These are phyloP conservation scores for Bathelium albidoporum DNA, from an alignment of 495 filamentous ascomycete species.

Conservation along the genomic window DNA sequence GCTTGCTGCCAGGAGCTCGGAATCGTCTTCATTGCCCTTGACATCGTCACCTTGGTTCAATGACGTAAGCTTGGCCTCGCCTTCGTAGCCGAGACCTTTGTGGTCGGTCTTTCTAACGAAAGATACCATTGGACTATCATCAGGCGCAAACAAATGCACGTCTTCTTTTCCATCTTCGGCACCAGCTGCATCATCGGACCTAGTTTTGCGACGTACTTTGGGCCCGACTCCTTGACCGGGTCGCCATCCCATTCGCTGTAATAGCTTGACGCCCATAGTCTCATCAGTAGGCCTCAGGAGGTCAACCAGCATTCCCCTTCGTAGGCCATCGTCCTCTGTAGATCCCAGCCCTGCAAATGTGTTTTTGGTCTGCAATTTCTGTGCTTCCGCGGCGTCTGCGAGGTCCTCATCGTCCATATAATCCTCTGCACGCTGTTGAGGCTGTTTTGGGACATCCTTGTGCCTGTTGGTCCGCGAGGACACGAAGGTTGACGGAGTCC, in stretches of 20 bases:
- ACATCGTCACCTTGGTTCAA: constrained; percentile 11
- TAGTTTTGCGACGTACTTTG: constrained; percentile 67
- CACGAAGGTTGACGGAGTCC: constrained; percentile 83
- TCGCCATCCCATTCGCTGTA: constrained; percentile 94
- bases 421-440: constrained; percentile 59
- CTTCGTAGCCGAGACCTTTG: constrained; percentile 73
- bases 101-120: constrained; percentile 67
- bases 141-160: constrained; percentile 74
- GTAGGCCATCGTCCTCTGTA: constrained; percentile 45
- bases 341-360: constrained; percentile 70
- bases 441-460: constrained; percentile 47
- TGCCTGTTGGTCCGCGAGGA: constrained; percentile 75
- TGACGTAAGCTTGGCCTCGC: constrained; percentile 45
- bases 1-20: constrained; percentile 8
- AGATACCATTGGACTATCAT: constrained; percentile 64
- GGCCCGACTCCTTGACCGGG: constrained; percentile 89
- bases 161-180: constrained; percentile 29
- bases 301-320: constrained; percentile 56
- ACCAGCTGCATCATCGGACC: constrained; percentile 47
- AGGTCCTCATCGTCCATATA: constrained; percentile 99
- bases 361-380: constrained; percentile 57
- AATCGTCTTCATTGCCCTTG: constrained; percentile 17
- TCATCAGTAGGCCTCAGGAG: constrained; percentile 66
- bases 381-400: constrained; percentile 71
- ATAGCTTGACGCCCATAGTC: constrained; percentile 78